These are phyloP conservation scores for Sodiomyces alkalinus DNA, from an alignment of 2,329 filamentous ascomycete species.

Conservation along the genomic window DNA sequence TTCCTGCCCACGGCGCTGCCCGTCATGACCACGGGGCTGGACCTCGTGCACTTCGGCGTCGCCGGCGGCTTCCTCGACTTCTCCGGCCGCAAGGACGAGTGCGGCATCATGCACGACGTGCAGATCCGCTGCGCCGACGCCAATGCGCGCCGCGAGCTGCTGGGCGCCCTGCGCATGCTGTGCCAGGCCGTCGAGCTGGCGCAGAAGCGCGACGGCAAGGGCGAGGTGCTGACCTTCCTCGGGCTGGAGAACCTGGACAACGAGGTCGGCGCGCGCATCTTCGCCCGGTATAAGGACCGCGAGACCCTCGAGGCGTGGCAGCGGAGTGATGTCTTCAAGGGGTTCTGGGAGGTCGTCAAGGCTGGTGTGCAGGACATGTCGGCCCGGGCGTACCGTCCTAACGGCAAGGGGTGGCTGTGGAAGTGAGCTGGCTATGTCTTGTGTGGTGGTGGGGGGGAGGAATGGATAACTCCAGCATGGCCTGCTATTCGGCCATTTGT, in stretches of 20 bases:
- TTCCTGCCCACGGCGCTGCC: conserved; percentile 10
- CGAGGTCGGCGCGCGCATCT: conserved; percentile 9
- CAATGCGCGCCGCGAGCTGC: conserved; percentile 4
- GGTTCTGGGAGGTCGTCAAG: conserved; percentile 11
- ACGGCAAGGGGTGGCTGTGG: conserved; percentile 13
- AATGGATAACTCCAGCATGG: too few species aligned
- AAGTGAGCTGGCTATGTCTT: conserved; percentile 9
- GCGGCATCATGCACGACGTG: conserved; percentile 11
- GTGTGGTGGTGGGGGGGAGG: too few species aligned
- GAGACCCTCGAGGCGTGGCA: conserved; percentile 10
- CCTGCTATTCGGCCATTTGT: too few species aligned
- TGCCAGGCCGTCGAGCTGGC: conserved; percentile 8
- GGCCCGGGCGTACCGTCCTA: conserved; percentile 9
- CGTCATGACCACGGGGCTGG: conserved; percentile 11
- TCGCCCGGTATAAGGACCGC: conserved; percentile 10
- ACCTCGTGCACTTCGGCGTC: conserved; percentile 10
- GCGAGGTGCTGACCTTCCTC: conserved; percentile 10
- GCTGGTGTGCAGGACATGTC: conserved; percentile 8
- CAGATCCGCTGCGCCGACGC: conserved; percentile 8
- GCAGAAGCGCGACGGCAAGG: conserved; percentile 4
- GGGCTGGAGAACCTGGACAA: conserved; percentile 10
- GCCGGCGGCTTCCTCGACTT: conserved; percentile 11
- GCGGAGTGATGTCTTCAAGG: conserved; percentile 5
- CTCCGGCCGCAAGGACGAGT: conserved; percentile 8
- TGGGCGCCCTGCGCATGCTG: conserved; percentile 7